Base-by-base conservation (phyloP, 2,329 filamentous ascomycete species). In the Emmonsiellopsis sp. region DNA sequence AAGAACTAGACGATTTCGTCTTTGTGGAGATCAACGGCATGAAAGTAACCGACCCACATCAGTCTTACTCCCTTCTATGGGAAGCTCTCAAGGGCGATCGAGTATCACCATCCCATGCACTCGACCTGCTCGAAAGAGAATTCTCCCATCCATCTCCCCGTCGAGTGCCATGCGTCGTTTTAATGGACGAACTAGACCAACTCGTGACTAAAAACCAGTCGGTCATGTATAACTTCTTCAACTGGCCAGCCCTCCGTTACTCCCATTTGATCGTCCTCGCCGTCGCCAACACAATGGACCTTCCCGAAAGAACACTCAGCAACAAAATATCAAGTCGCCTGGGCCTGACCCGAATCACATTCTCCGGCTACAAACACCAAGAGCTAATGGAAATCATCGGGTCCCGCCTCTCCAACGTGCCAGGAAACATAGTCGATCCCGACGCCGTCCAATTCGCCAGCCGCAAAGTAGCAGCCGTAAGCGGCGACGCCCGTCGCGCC, bases 141-240 rank as follows among this genome's bases (percentile, higher is more conserved):
- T 98, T 98, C 67, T 92, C 83, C 54, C 85, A 91, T 55, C 93
- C 94, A 0, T 94, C 86, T 55, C 93, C 93, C 27, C 82, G 93
- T 49, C 82, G 93, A 56, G 89, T 95, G 5, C 93, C 94, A 1
- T 97, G 92, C 65, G 93, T 98, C 11, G 93, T 98, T 2, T 74
- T 98, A 49, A 98, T 98, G 93, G 93, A 98, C 64, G 93, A 98
- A 71, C 79, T 98, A 47, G 93, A 98, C 67, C 93, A 98, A 71
- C 81, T 98, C 6, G 94, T 98, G 5, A 98, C 93, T 10, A 93
- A 92, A 65, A 97, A 95, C 64, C 94, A 98, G 69, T 92, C 88
- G n/a, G 93, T 98, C 71, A 98, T 98, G 93, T 98, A 98, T 74
- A 98, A 98, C 70, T 98, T 98, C 71, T 98, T 98, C 80, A 98